Conservation (phyloP, 768 basidiomycete genomes). For the Austroboletus eburneus region DNA sequence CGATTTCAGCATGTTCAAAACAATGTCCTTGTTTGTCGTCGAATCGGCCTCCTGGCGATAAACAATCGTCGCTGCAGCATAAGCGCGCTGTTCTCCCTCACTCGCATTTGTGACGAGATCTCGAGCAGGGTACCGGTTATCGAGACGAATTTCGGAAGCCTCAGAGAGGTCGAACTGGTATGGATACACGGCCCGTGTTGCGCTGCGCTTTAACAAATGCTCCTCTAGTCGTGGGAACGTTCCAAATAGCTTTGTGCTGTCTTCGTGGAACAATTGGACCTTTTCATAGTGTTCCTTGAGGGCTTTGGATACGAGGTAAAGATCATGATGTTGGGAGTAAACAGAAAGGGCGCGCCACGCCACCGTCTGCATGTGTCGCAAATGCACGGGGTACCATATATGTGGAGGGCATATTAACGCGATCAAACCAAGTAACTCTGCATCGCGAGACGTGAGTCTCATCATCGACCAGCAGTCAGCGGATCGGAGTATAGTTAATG, state of each 20-base stretch:
- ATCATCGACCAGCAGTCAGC: slow-evolving; percentile 39
- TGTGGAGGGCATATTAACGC: slow-evolving; percentile 31
- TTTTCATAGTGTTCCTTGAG: slow-evolving; percentile 25
- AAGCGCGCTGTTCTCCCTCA: slow-evolving; percentile 9
- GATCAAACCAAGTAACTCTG: slow-evolving; percentile 32
- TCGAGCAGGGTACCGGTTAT: slow-evolving; percentile 9
- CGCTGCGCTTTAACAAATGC: slow-evolving; percentile 15
- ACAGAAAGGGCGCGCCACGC: slow-evolving; percentile 23
- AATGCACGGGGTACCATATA: slow-evolving; percentile 36
- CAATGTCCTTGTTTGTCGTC: not conserved
- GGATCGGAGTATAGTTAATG: slow-evolving; percentile 35
- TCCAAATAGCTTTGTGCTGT: not conserved
- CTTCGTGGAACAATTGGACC: slow-evolving; percentile 11
- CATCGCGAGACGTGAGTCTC: slow-evolving; percentile 14
- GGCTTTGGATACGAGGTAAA: slow-evolving; percentile 19
- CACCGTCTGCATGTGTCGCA: slow-evolving; percentile 37
- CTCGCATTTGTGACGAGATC: not conserved
- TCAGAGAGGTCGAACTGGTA: slow-evolving; percentile 2
- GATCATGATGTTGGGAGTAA: slow-evolving; percentile 29
- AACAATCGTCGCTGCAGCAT: slow-evolving; percentile 6
- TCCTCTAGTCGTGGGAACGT: slow-evolving; percentile 3
- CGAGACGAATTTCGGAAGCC: not conserved
- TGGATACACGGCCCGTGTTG: not conserved
- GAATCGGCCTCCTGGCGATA: not conserved
- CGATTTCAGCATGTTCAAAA: slow-evolving; percentile 9